Base-by-base conservation (phyloP, 1,284 basidiomycete genomes). In the Filobasidium uniguttulatum region DNA sequence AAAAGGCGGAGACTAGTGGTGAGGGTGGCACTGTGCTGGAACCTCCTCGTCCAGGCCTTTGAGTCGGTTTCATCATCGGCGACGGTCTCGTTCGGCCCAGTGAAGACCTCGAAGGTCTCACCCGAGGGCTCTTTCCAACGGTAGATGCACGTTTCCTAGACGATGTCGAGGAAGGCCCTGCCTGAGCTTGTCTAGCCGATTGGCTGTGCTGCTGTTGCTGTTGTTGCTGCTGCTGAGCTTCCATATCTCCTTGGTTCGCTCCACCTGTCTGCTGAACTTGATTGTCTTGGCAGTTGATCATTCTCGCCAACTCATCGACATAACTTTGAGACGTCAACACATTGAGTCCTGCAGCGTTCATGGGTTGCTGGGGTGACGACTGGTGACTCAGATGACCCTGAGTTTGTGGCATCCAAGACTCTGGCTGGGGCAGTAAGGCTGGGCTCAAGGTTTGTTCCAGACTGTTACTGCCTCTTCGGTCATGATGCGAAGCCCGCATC, bases 41-140 rank as follows among this genome's bases (percentile, higher is more conserved):
- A 26, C 40, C 46, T 28, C 47, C 47, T 19, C 51, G 48, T 30
- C 49, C 44, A 14, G 51, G 43, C 17, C 55, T 37, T 15, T 58
- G 55, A 5, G 63, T 63, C 7, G 68, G 68, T 51, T 68, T 68
- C 55, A 70, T 64, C 65, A 70, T 65, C 7, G 68, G 68, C 23
- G 65, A 67, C 1, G 68, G 67, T 12, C 68, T 54, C 1, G 62
- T 58, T 49, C 66, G 66, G 20, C 58, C 40, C 0, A 62, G 61
- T 25, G 66, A 54, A 10, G 61, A 56, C 3, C 68, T 53, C 50
- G 68, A 61, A 7, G 68, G 68, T 0, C 68, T 66, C 0, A 50
- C 44, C 31, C 46, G 49, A 34, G 58, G 49, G 23, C 25, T 28
- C 40, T 43, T 43, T 3, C 40, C 40, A 26, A 43, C 40, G 15